Conservation (phyloP, 176 grass and related monocot species). For the Juncus inflexus region DNA sequence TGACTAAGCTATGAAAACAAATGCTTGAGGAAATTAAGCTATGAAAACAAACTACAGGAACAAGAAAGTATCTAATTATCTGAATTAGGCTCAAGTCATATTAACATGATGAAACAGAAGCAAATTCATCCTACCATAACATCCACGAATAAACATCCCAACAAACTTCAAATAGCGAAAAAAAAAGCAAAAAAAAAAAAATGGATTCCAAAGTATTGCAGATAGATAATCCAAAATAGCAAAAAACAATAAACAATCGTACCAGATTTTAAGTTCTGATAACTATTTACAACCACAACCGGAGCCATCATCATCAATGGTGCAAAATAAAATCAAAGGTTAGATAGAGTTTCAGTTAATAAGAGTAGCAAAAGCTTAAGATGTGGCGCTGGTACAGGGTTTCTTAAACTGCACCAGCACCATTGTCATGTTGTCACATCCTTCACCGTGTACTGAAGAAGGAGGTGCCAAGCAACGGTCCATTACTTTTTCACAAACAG, state of each 20-base stretch:
- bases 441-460: conserved; percentile 57
- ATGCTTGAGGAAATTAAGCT: too few relatives aligned
- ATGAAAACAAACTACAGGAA: too few relatives aligned
- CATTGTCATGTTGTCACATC: conserved; percentile 97
- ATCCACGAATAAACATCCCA: too few relatives aligned
- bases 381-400: conserved; percentile 9
- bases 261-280: conserved; percentile 6
- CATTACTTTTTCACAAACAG: conserved; percentile 69
- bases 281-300: conserved; percentile 25
- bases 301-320: background rate
- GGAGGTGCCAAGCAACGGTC: conserved; percentile 90
- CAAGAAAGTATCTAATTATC: too few relatives aligned
- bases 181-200: too few relatives aligned
- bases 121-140: too few relatives aligned
- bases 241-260: conserved; percentile 5
- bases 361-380: conserved; percentile 4
- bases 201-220: too few relatives aligned
- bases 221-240: too few relatives aligned
- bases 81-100: too few relatives aligned
- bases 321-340: conserved; percentile 1
- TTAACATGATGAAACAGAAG: too few relatives aligned
- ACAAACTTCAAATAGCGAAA: too few relatives aligned
- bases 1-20: too few relatives aligned
- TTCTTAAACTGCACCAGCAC: conserved; percentile 87
- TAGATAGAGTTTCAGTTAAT: background rate